Evolutionary conservation across 225 moss, liverwort and hornwort species (phyloP), one percentile per base, ranked within the genome.

Genomic region (Marchantia paleacea): DNA sequence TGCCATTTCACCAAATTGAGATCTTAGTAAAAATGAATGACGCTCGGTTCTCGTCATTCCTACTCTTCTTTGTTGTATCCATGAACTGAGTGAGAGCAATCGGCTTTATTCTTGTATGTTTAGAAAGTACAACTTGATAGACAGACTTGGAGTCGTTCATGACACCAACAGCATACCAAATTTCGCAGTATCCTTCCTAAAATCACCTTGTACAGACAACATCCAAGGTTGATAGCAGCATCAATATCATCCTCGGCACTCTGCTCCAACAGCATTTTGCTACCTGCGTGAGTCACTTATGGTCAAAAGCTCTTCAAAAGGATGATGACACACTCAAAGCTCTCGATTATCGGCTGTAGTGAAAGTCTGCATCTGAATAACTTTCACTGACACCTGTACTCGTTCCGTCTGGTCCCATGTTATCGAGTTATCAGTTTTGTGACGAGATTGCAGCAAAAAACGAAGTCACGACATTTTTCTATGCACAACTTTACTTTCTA

Each of bases 161-260:
- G 39, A 39, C 39, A 39, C 39, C 39, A 39, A 39, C 39, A 39
- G 5, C 39, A 39, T 39, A 39, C 39, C 39, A 39, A 39, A 39
- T 39, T 39, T 39, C 39, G 61, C 61, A 2, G 13, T 15, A 58
- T 58, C 18, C 58, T 15, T 58, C 58, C 16, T 15, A 20, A 0
- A 69, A 69, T 78, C 67, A 89, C 96, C 90, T 91, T 90, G 70
- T 91, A 93, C 22, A 91, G 82, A 75, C 96, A 96, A 69, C 92
- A 96, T 0, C 96, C 96, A 67, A 96, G 77, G 72, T 92, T 96
- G 30, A 89, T 87, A 52, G 85, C 78, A 75, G 84, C 92, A 86
- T 92, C 91, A 62, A 90, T 61, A 80, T 90, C 90, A 53, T 85
- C 80, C 57, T 91, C 80, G 0, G 50, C 75, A 83, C 86, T 90